These are phyloP conservation scores for Macroventuria anomochaeta DNA, from an alignment of 2,329 filamentous ascomycete genomes.

Conservation along the genomic window DNA sequence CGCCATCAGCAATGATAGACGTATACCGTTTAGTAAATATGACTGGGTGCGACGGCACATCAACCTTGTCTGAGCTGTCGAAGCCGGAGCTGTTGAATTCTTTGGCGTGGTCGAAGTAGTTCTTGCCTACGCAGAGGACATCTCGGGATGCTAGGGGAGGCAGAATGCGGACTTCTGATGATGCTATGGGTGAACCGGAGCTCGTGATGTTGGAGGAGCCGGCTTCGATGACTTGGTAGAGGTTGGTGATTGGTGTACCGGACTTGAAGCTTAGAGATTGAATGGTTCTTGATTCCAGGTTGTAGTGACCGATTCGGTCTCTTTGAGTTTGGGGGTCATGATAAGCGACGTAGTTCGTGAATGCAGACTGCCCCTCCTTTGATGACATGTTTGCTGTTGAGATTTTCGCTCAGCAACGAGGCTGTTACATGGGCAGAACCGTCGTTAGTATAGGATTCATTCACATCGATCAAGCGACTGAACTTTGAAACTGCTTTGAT, in stretches of 20 bases:
- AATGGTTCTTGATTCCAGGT: constrained; percentile 48
- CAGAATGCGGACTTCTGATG: constrained; percentile 52
- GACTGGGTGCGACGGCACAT: constrained; percentile 60
- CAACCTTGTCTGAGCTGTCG: constrained; percentile 62
- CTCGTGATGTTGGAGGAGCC: constrained; percentile 51
- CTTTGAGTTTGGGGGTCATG: constrained; percentile 23
- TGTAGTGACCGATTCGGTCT: constrained; percentile 52
- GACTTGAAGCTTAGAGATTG: constrained; percentile 56
- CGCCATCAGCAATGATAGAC: constrained; percentile 58
- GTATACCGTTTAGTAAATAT: constrained; percentile 64
- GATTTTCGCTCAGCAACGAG: neutral
- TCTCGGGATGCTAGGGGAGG: constrained; percentile 58
- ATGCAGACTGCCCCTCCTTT: neutral
- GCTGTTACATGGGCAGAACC: no score
- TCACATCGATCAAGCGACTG: no score
- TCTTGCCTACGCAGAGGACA: constrained; percentile 63
- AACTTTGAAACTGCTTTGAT: neutral
- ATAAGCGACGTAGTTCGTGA: constrained; percentile 52
- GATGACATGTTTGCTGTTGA: neutral
- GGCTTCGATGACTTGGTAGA: constrained; percentile 62
- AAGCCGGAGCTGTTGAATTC: constrained; percentile 64
- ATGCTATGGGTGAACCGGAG: constrained; percentile 41
- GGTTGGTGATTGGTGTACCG: constrained; percentile 54
- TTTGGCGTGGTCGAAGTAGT: constrained; percentile 63
- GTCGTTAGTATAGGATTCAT: no score